Evolutionary conservation across 768 basidiomycete genomes (phyloP), one percentile per base, ranked within the genome.

Genomic region (Rickenella mellea): DNA sequence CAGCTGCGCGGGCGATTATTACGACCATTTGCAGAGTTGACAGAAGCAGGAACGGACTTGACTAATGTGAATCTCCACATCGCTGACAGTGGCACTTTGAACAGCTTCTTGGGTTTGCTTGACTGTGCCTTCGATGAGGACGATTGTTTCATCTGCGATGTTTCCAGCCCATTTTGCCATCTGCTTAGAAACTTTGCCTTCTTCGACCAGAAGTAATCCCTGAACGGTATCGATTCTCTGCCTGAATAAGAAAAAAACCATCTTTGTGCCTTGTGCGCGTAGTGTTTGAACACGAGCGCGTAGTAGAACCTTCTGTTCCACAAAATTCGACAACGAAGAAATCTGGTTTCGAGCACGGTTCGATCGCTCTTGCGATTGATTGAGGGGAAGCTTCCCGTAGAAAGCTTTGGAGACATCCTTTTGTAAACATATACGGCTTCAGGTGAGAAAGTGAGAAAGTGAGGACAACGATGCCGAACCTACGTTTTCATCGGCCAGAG

Each of bases 141-240:
- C 83, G 54, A 99, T 92, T 45, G 83, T 87, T 67, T 99, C 96
- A 53, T 76, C 75, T 21, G 81, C 68, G 39, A 98, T 64, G 20
- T 75, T 57, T 15, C 80, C 79, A 14, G 82, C 76, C 84, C 86
- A 98, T 63, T 91, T 96, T 28, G 91, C 77, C 96, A 99, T 99
- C 59, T 94, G 92, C 64, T 93, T 97, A 48, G 89, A 93, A 21
- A 98, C 73, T 54, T 76, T 80, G 35, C 77, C 83, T 9, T 78
- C 73, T 8, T 82, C 66, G 19, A 85, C 76, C 37, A 69, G 62
- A 46, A 94, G 67, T 29, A 98, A 66, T 27, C 85, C 92, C 59
- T 98, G 94, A 7, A 99, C 80, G 42, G 93, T 72, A 55, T 83
- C 73, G 11, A 74, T 81, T 51, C 86, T 76, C 61, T 99, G 94